Conservation (phyloP, 495 filamentous ascomycete genomes). For the Tuber melanosporum region DNA sequence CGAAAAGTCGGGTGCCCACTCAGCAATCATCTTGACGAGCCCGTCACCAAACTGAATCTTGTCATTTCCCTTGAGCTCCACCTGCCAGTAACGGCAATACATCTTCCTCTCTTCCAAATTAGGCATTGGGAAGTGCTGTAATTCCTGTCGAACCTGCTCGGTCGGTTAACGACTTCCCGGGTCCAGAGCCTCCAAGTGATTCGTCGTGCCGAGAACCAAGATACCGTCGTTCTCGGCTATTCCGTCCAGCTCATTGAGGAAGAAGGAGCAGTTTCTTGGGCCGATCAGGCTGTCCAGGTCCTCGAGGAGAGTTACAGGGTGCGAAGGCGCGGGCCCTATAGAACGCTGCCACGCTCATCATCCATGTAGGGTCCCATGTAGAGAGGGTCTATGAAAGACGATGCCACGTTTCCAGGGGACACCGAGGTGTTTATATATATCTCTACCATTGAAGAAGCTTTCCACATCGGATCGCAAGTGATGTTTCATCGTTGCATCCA, state of each 20-base stretch:
- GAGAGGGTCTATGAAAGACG: slow-evolving; percentile 50
- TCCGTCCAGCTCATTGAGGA: slow-evolving; percentile 67
- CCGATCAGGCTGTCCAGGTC: slow-evolving; percentile 60
- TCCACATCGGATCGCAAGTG: slow-evolving; percentile 54
- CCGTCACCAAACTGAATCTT: slow-evolving; percentile 53
- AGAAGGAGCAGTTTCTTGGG: slow-evolving; percentile 53
- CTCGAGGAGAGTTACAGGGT: slow-evolving; percentile 54
- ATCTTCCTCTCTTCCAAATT: slow-evolving; percentile 49
- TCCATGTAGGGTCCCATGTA: slow-evolving; percentile 53
- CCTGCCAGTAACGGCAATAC: slow-evolving; percentile 56
- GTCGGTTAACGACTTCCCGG: slow-evolving; percentile 59
- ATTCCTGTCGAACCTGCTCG: slow-evolving; percentile 59
- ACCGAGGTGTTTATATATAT: slow-evolving; percentile 52
- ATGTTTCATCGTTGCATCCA: slow-evolving; percentile 58
- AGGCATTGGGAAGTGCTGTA: slow-evolving; percentile 52
- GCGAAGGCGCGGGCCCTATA: slow-evolving; percentile 49
- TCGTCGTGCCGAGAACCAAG: slow-evolving; percentile 59
- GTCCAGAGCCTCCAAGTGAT: slow-evolving; percentile 55
- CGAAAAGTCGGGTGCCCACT: slow-evolving; percentile 56
- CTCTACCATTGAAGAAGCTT: slow-evolving; percentile 53
- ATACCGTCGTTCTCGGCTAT: slow-evolving; percentile 62
- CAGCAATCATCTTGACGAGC: slow-evolving; percentile 51
- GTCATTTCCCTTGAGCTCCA: slow-evolving; percentile 52
- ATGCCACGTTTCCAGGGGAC: slow-evolving; percentile 57
- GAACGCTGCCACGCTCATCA: slow-evolving; percentile 50